Evolutionary conservation across 140 eudicot species (phyloP), one percentile per base, ranked within the genome.

Genomic region (Stevia rebaudiana): DNA sequence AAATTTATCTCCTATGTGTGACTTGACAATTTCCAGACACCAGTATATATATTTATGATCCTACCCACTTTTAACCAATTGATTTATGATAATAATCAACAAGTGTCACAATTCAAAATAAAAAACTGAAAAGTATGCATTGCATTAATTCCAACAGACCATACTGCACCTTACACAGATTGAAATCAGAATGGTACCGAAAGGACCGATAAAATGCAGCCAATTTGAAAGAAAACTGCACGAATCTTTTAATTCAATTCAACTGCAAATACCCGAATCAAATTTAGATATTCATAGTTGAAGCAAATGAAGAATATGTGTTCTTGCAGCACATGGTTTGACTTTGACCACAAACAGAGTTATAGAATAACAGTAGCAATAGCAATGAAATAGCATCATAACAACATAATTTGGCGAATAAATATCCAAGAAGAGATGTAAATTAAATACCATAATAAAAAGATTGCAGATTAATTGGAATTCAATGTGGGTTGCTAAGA

Each of bases 271-370:
- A 40, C 65, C 79, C 67, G 76, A 67, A 73, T 82, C 83, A 70
- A 77, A 54, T 56, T 28, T 63, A 80, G 84, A 65, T 37, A 67
- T 67, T 37, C 70, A 68, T 48, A 68, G 65, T 67, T 59, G 59
- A 75, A 81, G 75, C 63, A 52, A 66, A 77, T 69, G 74, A 35
- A 68, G n/a, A 65, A 75, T 40, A 73, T 52, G 39, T 54, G 70
- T 76, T 75, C 56, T 58, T 78, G 61, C 81, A 72, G 43, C 81
- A 74, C 71, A 83, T 74, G 76, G 82, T 65, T n/a, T n/a, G n/a
- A n/a, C n/a, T 63, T 68, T 78, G 79, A 71, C 76, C 78, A 71
- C 81, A 76, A 73, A 73, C 70, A 73, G 36, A 75, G 71, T 70
- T 35, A 74, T 69, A 65, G 46, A 68, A 51, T 76, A 49, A 79